phyloP scores from a whole-genome alignment of 257 asterid genomes.

The Plantago major region DNA sequence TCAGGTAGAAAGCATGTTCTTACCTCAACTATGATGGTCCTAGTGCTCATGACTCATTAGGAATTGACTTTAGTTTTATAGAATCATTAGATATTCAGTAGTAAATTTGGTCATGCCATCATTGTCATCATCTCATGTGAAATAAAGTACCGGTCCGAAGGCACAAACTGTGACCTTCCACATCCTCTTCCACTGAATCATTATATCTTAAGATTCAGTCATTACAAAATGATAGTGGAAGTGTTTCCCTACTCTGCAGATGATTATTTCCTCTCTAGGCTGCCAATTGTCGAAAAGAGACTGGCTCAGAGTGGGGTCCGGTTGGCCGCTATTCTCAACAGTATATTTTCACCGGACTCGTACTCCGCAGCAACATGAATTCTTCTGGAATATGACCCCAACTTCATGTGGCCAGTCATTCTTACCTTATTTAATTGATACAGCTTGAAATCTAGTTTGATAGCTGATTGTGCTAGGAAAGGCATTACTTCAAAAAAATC shows the following conservation, averaged over 20 bases:
- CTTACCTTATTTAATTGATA: constrained; percentile 11
- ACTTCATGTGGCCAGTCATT: constrained; percentile 5
- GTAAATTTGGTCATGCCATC: background rate
- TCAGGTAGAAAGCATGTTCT: too few relatives aligned
- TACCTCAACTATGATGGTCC: too few relatives aligned
- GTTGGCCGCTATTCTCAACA: constrained; percentile 79
- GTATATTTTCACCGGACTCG: constrained; percentile 37
- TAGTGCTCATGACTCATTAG: too few relatives aligned
- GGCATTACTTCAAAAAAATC: too few relatives aligned
- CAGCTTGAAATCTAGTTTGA: background rate
- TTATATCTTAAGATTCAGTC: background rate
- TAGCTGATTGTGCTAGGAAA: background rate
- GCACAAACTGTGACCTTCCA: background rate
- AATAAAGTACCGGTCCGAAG: background rate
- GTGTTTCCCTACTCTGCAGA: constrained; percentile 31
- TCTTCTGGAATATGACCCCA: background rate
- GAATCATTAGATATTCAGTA: background rate
- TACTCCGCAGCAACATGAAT: constrained; percentile 49
- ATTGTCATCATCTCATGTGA: background rate
- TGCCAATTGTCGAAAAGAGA: constrained; percentile 79
- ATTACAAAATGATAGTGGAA: too few relatives aligned
- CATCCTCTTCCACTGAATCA: background rate
- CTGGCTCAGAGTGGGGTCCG: constrained; percentile 78
- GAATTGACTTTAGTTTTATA: too few relatives aligned
- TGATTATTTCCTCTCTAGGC: constrained; percentile 73